Conservation (phyloP, 2,329 filamentous ascomycete genomes). For the Grosmannia clavigera region DNA sequence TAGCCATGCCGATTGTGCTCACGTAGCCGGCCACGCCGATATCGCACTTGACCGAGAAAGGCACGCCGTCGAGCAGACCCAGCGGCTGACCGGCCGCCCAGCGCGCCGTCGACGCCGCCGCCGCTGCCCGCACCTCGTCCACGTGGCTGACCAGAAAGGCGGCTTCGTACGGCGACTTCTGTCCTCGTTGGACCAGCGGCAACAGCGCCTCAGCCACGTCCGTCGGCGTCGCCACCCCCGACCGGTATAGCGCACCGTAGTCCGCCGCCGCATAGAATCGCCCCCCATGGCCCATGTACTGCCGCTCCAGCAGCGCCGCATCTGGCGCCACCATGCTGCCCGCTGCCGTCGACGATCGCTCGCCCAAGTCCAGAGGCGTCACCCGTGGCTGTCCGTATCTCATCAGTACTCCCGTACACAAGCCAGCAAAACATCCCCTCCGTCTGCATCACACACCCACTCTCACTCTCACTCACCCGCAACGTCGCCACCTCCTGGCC, state of each 20-base stretch:
- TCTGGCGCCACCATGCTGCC: conserved; percentile 26
- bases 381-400: background rate
- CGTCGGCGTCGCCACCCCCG: conserved; percentile 56
- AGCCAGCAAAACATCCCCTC: no score
- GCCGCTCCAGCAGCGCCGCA: conserved; percentile 26
- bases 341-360: conserved; percentile 13
- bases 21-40: conserved; percentile 58
- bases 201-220: conserved; percentile 61
- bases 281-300: conserved; percentile 24
- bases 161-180: conserved; percentile 45
- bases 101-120: conserved; percentile 58
- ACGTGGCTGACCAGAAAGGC: conserved; percentile 60
- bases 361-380: conserved; percentile 10
- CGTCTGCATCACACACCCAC: background rate
- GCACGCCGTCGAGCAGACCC: conserved; percentile 67
- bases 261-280: conserved; percentile 61
- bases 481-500: conserved; percentile 31
- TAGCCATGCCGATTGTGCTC: conserved; percentile 50
- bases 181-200: conserved; percentile 53
- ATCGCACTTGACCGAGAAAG: conserved; percentile 76
- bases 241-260: conserved; percentile 63
- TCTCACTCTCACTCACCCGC: conserved; percentile 20
- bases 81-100: conserved; percentile 55
- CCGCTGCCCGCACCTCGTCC: conserved; percentile 52
- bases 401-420: no score